Conservation (phyloP, 2,329 filamentous ascomycete species). For the Lecanoromycetidae sp. region DNA sequence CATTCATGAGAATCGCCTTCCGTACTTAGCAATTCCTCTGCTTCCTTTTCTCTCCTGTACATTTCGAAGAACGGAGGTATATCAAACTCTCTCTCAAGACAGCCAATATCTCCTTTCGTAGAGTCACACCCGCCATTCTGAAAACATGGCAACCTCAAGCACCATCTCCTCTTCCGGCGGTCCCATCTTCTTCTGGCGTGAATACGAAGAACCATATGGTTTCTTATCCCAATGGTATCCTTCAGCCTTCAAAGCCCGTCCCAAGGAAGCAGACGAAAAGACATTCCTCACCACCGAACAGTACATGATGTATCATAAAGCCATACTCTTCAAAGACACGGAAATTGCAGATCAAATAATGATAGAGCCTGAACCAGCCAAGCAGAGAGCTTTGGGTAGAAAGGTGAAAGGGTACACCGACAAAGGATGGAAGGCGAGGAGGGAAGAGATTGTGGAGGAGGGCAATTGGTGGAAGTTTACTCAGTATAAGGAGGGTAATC, state of each 20-base stretch:
- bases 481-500: slow-evolving; percentile 25
- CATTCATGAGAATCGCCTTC: too few relatives aligned
- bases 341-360: slow-evolving; percentile 40
- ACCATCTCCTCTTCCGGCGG: slow-evolving; percentile 20
- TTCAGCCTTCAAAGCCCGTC: slow-evolving; percentile 36
- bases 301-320: slow-evolving; percentile 46
- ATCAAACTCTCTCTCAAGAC: too few relatives aligned
- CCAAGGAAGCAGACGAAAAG: slow-evolving; percentile 5
- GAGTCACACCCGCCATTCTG: background rate
- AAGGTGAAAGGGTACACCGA: slow-evolving; percentile 42
- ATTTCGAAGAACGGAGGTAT: too few relatives aligned
- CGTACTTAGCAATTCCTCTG: too few relatives aligned
- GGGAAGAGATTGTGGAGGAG: slow-evolving; percentile 43
- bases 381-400: slow-evolving; percentile 45
- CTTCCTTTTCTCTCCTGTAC: too few relatives aligned
- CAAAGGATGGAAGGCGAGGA: slow-evolving; percentile 39
- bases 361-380: slow-evolving; percentile 32
- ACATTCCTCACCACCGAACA: slow-evolving; percentile 22
- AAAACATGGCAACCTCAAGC: slow-evolving; percentile 20
- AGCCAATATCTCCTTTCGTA: too few relatives aligned
- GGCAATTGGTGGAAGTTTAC: slow-evolving; percentile 52
- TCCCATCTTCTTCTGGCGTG: slow-evolving; percentile 37
- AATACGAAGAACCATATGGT: slow-evolving; percentile 37
- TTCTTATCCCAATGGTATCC: slow-evolving; percentile 54
- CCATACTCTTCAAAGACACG: slow-evolving; percentile 37